These are phyloP conservation scores for Globisporangium lucens DNA, from an alignment of 352 stramenopile species.

Conservation along the genomic window DNA sequence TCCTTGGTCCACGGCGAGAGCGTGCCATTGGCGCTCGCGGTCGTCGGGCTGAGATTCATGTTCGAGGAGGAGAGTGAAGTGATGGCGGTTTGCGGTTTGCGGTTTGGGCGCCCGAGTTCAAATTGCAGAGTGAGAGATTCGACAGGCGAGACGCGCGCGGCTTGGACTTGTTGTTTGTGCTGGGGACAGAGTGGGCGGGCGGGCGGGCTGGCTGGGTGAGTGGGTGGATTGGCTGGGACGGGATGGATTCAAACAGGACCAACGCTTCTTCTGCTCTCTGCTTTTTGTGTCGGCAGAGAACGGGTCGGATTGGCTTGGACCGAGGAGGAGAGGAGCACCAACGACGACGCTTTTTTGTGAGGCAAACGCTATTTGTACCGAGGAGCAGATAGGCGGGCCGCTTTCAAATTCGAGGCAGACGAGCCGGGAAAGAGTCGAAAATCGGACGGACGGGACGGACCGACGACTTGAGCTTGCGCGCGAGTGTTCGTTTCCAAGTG, in stretches of 20 bases:
- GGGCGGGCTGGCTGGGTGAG: background rate
- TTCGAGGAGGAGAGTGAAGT: background rate
- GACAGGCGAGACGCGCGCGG: no score
- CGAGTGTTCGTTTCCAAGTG: no score
- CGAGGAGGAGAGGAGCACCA: conserved; percentile 1
- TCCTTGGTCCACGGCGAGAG: conserved; percentile 68
- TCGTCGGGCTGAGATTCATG: conserved; percentile 29
- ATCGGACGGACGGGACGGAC: no score
- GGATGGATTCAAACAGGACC: conserved; percentile 9
- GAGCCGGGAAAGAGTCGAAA: no score
- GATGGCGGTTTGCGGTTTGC: background rate
- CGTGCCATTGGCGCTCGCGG: conserved; percentile 18
- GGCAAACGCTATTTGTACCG: no score
- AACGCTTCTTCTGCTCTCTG: background rate
- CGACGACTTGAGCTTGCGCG: no score
- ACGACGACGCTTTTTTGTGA: no score
- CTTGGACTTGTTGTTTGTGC: background rate
- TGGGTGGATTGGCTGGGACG: background rate
- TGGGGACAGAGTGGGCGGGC: background rate
- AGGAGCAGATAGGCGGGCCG: no score
- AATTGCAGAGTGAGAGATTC: conserved; percentile 18
- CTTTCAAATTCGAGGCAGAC: no score
- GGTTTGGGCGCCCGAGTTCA: conserved; percentile 3
- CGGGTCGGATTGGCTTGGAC: background rate
- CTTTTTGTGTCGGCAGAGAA: conserved; percentile 2